phyloP scores from a whole-genome alignment of 805 yeast genomes.

The Aciculoconidium aculeatum region DNA sequence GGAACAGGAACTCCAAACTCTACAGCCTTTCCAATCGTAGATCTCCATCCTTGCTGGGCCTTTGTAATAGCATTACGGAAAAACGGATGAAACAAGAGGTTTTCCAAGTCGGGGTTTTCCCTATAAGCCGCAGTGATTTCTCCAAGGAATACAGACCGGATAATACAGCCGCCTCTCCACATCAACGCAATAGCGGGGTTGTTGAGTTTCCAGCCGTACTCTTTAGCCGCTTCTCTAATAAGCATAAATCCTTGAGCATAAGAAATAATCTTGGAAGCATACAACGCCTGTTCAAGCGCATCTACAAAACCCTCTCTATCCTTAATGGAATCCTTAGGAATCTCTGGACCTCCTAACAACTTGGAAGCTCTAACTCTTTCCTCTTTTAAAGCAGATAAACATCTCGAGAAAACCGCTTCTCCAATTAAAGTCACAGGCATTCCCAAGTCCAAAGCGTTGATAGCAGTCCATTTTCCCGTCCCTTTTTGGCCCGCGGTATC shows the following conservation, averaged over 20 bases:
- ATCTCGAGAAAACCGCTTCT: slow-evolving; percentile 97
- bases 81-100: slow-evolving; percentile 93
- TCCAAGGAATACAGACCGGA: slow-evolving; percentile 96
- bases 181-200: slow-evolving; percentile 97
- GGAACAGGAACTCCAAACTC: slow-evolving; percentile 94
- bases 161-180: slow-evolving; percentile 99
- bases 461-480: slow-evolving; percentile 99
- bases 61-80: slow-evolving; percentile 84
- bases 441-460: slow-evolving; percentile 95
- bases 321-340: slow-evolving; percentile 54
- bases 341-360: slow-evolving; percentile 71
- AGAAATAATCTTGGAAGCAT: slow-evolving; percentile 97
- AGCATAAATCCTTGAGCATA: slow-evolving; percentile 99
- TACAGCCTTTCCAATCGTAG: slow-evolving; percentile 71
- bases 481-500: slow-evolving; percentile 99
- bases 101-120: slow-evolving; percentile 87
- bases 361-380: slow-evolving; percentile 88
- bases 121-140: slow-evolving; percentile 97
- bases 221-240: slow-evolving; percentile 96
- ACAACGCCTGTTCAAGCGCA: slow-evolving; percentile 94
- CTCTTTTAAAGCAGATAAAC: slow-evolving; percentile 84
- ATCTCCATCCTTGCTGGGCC: slow-evolving; percentile 97
- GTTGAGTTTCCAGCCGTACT: slow-evolving; percentile 95
- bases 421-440: slow-evolving; percentile 98
- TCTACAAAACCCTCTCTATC: slow-evolving; percentile 84